phyloP scores from a whole-genome alignment of 805 yeast genomes.

The Kuraishia hungarica region DNA sequence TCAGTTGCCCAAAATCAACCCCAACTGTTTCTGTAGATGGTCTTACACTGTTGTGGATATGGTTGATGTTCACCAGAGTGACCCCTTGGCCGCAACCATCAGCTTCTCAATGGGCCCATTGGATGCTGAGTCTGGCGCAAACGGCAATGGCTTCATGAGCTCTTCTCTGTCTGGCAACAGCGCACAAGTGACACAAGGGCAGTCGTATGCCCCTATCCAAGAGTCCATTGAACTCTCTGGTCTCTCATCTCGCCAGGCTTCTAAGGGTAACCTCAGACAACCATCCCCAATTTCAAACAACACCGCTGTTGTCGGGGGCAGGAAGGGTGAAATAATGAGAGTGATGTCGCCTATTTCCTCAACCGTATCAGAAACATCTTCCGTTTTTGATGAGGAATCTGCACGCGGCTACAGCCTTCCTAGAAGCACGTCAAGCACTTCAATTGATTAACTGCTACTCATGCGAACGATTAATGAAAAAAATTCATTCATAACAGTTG shows the following conservation, averaged over 20 bases:
- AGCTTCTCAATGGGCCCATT: not conserved
- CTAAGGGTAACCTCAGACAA: not conserved
- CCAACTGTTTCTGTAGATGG: constrained; percentile 59
- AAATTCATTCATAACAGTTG: too few relatives aligned
- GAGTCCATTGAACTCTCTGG: constrained; percentile 1
- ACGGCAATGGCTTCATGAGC: not conserved
- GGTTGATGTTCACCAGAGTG: constrained; percentile 20
- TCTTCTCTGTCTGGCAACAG: not conserved
- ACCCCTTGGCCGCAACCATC: constrained; percentile 20
- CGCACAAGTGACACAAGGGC: not conserved
- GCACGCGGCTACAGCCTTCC: not conserved
- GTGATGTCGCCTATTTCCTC: not conserved
- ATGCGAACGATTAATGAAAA: not conserved
- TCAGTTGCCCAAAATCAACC: constrained; percentile 49
- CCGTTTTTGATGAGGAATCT: not conserved
- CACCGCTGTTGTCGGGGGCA: not conserved
- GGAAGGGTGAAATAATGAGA: not conserved
- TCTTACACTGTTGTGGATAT: constrained; percentile 39
- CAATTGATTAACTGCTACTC: not conserved
- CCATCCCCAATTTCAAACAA: not conserved
- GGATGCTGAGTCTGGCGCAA: not conserved
- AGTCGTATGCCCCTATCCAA: not conserved
- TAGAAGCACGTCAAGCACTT: not conserved
- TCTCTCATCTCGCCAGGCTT: constrained; percentile 1
- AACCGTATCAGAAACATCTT: not conserved